Percentiles rank a stretch among this genome's conserved stretches.
Conservation (phyloP, 352 stramenopile species). For the Pythium vanterpoolii region DNA sequence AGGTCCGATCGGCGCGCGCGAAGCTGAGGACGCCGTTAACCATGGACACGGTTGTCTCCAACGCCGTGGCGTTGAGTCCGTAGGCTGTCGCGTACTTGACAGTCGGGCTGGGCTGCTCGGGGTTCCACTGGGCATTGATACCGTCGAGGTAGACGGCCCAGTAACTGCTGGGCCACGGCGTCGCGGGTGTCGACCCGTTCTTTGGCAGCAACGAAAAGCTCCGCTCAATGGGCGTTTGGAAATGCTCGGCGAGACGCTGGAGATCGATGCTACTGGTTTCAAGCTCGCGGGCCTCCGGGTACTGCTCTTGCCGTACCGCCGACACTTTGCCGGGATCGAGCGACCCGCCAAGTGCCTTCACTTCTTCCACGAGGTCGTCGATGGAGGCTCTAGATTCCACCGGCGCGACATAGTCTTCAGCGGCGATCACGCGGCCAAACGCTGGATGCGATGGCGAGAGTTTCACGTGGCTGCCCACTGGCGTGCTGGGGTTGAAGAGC, state of each 20-base stretch:
- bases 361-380: conserved; percentile 13
- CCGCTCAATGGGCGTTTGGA: conserved; percentile 9
- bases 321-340: background rate
- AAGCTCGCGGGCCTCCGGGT: background rate
- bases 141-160: conserved; percentile 62
- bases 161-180: conserved; percentile 60
- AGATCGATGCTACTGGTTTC: conserved; percentile 5
- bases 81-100: conserved; percentile 18
- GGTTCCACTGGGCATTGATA: conserved; percentile 53
- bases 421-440: background rate
- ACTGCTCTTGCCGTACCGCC: background rate
- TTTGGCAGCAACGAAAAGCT: conserved; percentile 8
- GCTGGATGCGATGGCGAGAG: conserved; percentile 8
- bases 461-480: conserved; percentile 2
- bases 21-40: conserved; percentile 14
- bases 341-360: conserved; percentile 2
- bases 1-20: background rate
- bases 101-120: conserved; percentile 1
- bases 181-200: background rate
- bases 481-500: conserved; percentile 12
- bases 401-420: background rate
- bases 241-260: conserved; percentile 17
- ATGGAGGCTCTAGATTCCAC: conserved; percentile 8
- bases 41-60: conserved; percentile 5
- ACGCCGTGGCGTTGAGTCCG: conserved; percentile 5